These are phyloP conservation scores for Populus deltoides DNA, from an alignment of 345 rosid species.

Conservation along the genomic window DNA sequence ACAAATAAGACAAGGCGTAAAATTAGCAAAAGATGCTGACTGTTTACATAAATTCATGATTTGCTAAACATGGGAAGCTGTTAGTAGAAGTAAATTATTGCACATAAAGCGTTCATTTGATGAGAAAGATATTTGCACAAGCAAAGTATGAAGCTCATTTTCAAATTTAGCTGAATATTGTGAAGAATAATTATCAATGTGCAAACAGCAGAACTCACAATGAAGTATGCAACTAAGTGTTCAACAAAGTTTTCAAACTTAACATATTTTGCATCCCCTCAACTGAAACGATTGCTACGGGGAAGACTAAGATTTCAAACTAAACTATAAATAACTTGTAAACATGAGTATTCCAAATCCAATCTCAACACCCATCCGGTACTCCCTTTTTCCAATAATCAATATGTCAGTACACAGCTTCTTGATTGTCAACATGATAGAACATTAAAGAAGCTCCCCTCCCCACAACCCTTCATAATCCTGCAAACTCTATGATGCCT, in stretches of 20 bases:
- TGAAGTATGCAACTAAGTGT: not conserved
- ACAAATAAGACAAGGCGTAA: slow-evolving; percentile 9
- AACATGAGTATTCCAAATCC: not conserved
- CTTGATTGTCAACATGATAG: not conserved
- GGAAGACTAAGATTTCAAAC: not conserved
- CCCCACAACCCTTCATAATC: not conserved
- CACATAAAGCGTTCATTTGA: not conserved
- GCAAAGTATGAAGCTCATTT: not conserved
- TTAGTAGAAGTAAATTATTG: not conserved
- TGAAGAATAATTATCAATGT: not conserved
- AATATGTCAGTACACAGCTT: not conserved
- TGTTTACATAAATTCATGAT: not conserved
- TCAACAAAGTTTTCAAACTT: not conserved
- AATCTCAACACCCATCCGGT: not conserved
- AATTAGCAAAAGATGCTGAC: not conserved
- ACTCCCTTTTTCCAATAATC: not conserved
- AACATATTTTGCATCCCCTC: not conserved
- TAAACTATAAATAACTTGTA: not conserved
- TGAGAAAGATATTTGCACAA: not conserved
- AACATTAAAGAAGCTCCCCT: not conserved
- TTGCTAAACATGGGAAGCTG: not conserved
- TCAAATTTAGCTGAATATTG: not conserved
- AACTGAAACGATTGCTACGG: not conserved
- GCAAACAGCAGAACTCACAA: not conserved
- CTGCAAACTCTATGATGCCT: not conserved